These are phyloP conservation scores for Pelargonium myrrhifolium DNA, from an alignment of 441 rosid species.

Conservation along the genomic window DNA sequence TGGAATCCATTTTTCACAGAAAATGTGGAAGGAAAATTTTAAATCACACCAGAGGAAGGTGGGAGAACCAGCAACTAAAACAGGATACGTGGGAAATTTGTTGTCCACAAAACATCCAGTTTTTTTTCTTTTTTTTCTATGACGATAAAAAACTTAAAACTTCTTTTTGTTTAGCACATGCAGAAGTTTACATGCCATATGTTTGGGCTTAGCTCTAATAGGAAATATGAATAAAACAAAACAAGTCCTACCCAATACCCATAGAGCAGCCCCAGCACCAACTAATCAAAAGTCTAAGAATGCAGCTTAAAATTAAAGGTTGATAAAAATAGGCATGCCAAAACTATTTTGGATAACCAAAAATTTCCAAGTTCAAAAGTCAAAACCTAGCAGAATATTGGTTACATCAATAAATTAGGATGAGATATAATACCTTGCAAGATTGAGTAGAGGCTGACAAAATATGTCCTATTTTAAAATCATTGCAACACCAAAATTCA, in stretches of 20 bases:
- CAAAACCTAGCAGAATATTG: background rate
- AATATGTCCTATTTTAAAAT: conserved; percentile 64
- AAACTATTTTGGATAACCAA: background rate
- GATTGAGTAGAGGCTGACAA: conserved; percentile 62
- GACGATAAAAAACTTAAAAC: too few relatives aligned
- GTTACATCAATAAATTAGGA: background rate
- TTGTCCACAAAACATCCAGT: too few relatives aligned
- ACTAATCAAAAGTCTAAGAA: background rate
- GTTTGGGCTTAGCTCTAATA: background rate
- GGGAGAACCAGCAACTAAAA: too few relatives aligned
- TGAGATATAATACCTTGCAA: conserved; percentile 37
- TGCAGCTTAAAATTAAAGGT: background rate
- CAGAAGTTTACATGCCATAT: background rate
- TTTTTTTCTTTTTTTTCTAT: too few relatives aligned
- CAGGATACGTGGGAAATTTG: too few relatives aligned
- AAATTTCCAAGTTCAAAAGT: background rate
- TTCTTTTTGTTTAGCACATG: too few relatives aligned
- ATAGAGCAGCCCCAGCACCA: background rate
- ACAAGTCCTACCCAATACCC: background rate
- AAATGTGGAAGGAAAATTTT: too few relatives aligned
- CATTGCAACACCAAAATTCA: conserved; percentile 9
- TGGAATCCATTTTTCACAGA: too few relatives aligned
- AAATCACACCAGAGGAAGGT: too few relatives aligned
- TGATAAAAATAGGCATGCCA: background rate
- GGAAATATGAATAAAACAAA: background rate